Evolutionary conservation across 75 land plant species (phyloP).

Genomic region (Ceratopteris richardii): DNA sequence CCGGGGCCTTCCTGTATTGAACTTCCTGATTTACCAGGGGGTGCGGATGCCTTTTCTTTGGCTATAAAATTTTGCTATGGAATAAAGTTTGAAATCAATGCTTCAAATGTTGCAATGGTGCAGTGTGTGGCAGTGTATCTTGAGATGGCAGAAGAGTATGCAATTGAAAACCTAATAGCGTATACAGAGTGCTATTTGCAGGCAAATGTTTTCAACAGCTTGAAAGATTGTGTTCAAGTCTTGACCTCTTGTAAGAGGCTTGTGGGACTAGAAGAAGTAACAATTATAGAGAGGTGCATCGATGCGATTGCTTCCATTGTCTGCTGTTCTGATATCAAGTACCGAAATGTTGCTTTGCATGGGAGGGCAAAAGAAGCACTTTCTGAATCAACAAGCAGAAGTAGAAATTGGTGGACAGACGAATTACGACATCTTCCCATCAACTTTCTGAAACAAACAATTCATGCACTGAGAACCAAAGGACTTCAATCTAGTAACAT

Average conservation of each 20-base stretch:
- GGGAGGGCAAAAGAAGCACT: not conserved
- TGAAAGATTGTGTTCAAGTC: conserved; percentile 20
- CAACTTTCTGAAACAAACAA: conserved; percentile 24
- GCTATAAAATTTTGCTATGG: conserved; percentile 34
- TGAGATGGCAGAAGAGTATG: conserved; percentile 33
- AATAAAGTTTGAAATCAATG: conserved; percentile 30
- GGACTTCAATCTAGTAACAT: conserved; percentile 19
- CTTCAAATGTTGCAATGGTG: conserved; percentile 29
- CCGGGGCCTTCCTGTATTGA: conserved; percentile 29
- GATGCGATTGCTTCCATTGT: conserved; percentile 28
- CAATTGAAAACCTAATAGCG: conserved; percentile 22
- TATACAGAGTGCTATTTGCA: conserved; percentile 18
- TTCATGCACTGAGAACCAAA: conserved; percentile 22
- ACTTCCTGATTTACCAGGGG: conserved; percentile 28
- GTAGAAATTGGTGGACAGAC: conserved; percentile 29
- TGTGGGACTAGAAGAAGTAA: conserved; percentile 26
- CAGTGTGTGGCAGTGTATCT: conserved; percentile 29
- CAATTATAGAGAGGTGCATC: conserved; percentile 27
- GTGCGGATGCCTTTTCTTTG: conserved; percentile 29
- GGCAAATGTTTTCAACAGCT: conserved; percentile 12
- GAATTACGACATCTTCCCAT: conserved; percentile 23
- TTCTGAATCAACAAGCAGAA: not conserved
- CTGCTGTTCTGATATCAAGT: conserved; percentile 6
- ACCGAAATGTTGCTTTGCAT: conserved; percentile 1
- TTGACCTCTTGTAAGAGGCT: conserved; percentile 26